phyloP scores from a whole-genome alignment of 805 yeast species.

The Metschnikowia lunata region DNA sequence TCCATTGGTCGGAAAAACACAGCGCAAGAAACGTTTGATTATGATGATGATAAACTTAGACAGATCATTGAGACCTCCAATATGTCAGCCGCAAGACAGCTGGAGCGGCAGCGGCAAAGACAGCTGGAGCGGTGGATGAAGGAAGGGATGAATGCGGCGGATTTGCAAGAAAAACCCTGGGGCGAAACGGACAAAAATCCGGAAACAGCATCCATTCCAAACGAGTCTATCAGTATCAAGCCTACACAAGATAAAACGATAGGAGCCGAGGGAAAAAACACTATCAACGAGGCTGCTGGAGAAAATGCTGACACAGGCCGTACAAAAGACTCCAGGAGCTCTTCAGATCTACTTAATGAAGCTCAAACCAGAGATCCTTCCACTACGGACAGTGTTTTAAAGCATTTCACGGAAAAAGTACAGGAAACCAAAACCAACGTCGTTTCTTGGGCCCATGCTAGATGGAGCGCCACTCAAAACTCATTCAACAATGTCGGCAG shows the following conservation, averaged over 20 bases:
- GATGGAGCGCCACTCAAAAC: slow-evolving; percentile 52
- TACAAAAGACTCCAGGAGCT: not conserved
- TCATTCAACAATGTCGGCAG: slow-evolving; percentile 57
- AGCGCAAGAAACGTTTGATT: not conserved
- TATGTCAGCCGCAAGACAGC: slow-evolving; percentile 21
- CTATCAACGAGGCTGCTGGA: not conserved
- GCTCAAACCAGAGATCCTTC: not conserved
- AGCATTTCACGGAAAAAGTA: slow-evolving; percentile 45
- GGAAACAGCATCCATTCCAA: too few relatives aligned
- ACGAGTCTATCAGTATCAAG: not conserved
- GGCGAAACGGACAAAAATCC: not conserved
- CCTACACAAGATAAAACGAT: not conserved
- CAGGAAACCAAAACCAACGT: slow-evolving; percentile 29
- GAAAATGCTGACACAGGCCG: not conserved
- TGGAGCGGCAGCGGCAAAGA: slow-evolving; percentile 4
- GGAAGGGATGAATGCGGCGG: not conserved
- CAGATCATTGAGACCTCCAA: slow-evolving; percentile 36
- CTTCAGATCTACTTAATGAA: not conserved
- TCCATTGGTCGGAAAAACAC: too few relatives aligned
- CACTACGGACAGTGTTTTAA: not conserved
- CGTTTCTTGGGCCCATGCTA: slow-evolving; percentile 40
- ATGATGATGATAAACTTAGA: slow-evolving; percentile 26
- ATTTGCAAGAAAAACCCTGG: not conserved
- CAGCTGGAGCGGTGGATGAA: not conserved
- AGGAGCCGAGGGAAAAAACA: not conserved